These are phyloP conservation scores for Kluyveromyces nonfermentans DNA, from an alignment of 805 yeast genomes.

Conservation along the genomic window DNA sequence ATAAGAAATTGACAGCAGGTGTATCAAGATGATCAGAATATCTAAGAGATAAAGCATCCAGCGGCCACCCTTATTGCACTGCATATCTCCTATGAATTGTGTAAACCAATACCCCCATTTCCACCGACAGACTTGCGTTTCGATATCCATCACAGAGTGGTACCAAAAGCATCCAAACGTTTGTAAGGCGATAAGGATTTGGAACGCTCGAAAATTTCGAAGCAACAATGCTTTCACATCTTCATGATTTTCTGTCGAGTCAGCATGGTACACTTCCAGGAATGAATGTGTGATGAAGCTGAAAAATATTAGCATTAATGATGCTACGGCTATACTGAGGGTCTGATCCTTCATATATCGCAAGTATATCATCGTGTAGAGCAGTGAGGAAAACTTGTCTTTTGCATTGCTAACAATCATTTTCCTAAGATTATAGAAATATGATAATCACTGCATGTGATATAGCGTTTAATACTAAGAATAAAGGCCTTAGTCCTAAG, in stretches of 20 bases:
- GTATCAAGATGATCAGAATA: conserved; percentile 7
- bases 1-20: conserved; percentile 5
- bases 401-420: not conserved
- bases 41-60: conserved; percentile 13
- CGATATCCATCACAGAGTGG: conserved; percentile 11
- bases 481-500: too few species aligned
- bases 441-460: too few species aligned
- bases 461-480: too few species aligned
- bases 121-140: conserved; percentile 10
- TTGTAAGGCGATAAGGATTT: conserved; percentile 10
- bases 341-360: conserved; percentile 19
- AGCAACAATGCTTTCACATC: conserved; percentile 10
- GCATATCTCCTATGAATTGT: conserved; percentile 13
- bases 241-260: conserved; percentile 3
- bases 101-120: conserved; percentile 10
- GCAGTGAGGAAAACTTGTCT: not conserved
- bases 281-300: conserved; percentile 1
- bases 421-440: not conserved
- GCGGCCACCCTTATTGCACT: conserved; percentile 11
- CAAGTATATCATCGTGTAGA: conserved; percentile 12
- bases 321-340: conserved; percentile 10
- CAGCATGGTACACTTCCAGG: conserved; percentile 3
- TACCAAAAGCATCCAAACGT: conserved; percentile 8
- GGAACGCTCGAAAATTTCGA: conserved; percentile 12
- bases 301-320: conserved; percentile 3